Evolutionary conservation across 2,329 filamentous ascomycete genomes (phyloP), one percentile per base, ranked within the genome.

Genomic region (Epichloe elymi): DNA sequence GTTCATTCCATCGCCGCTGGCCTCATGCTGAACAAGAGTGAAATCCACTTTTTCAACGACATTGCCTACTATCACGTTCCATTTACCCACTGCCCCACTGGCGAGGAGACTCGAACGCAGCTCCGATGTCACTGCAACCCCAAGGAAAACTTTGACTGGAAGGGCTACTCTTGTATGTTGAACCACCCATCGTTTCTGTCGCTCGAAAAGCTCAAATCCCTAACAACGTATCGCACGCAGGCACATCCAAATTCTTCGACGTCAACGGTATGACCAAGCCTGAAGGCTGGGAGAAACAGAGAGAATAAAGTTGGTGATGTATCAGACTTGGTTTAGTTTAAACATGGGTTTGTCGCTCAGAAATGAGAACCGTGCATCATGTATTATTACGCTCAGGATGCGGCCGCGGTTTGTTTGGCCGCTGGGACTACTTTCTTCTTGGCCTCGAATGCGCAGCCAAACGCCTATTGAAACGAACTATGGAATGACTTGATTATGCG

Each of bases 111-210:
- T 50, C 82, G 90, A 57, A 68, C 90, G 51, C 85, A 95, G 58
- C 80, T 91, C 58, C 90, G 87, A 66, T 98, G 93, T 69, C 85
- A 90, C 69, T 98, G 93, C 72, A 89, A 98, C 64, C 91, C 93
- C 7, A 83, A 85, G 63, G 87, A 97, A 54, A 98, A 98, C 74
- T 98, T 98, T 75, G 93, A 98, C 70, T 98, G 94, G 94, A 96
- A 95, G 70, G 86, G 87, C 49, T 97, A 96, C 67, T 95, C 88
- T 66, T 97, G 90, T 94, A 80, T 74, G 87, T 54, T 33, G 2
- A 10, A n/a, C 4, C 26, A 11, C 26, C 12, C 4, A 30, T 30
- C 8, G 3, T 30, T 10, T 30, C 26, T 10, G 6, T 7, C 33
- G 33, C 36, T 20, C 52, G 49, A 36, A 53, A 14, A 7, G 5